Base-by-base conservation (phyloP, 1,284 basidiomycete genomes). In the Rhodotorula glutinis region DNA sequence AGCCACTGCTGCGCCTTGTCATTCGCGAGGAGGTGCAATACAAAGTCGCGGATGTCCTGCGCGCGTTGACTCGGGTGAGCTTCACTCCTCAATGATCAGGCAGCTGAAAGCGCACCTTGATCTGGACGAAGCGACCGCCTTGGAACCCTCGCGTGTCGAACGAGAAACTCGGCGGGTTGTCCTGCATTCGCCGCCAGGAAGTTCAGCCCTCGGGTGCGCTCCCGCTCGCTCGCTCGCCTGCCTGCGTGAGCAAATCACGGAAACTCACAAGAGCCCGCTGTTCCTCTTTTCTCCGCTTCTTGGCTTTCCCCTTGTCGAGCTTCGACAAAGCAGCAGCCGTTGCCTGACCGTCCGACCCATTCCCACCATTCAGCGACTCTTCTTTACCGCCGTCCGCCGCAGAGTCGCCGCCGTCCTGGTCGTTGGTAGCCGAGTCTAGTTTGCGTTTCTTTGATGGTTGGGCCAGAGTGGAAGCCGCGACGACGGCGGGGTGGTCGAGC, bases 1-100 rank as follows among this genome's bases (percentile, higher is more conserved):
- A 95, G 83, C 91, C 91, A 96, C 60, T 86, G 85, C 0, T 89
- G 88, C 3, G 87, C 87, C 30, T 88, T 87, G 9, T 86, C 87
- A 74, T 93, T 91, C 0, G 89, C 87, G n/a, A 87, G 79, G 53
- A 94, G 81, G 75, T 91, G 89, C 4, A 95, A 79, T 7, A 88
- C 83, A 41, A 95, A 81, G 76, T 95, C 92, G 27, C 73, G 71
- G 5, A 75, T 60, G 56, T 75, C 75, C 73, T 75, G 60, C 30
- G 43, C 11, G 44, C 11, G 16, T 25, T 19, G 23, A 9, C 8
- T 21, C 7, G 23, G n/a, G 30, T 58, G 14, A 53, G 47, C 4
- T 3, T 4, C 46, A 21, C 9, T 21, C 10, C n/a, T 47, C 23
- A 47, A 11, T 27, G 11, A n/a, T 1, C 14, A 19, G 4, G 38